Evolutionary conservation across 208 protist species (phyloP).

Genomic region (Jaenimonas drosophilae): DNA sequence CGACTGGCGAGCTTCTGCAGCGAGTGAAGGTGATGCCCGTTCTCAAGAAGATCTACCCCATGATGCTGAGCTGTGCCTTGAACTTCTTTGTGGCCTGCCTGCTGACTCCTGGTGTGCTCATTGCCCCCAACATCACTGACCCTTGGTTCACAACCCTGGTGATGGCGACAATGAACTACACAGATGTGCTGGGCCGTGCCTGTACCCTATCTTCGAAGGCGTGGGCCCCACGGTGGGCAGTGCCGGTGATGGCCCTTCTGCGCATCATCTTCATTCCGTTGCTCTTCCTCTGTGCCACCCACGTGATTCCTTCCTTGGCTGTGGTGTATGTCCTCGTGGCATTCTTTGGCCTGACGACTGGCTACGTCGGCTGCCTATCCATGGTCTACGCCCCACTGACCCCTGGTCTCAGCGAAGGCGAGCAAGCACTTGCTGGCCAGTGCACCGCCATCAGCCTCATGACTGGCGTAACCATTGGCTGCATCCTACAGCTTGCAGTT

Average conservation of each 20-base stretch:
- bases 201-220: constrained; percentile 27
- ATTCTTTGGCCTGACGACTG: constrained; percentile 51
- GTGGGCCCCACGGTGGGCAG: constrained; percentile 25
- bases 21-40: constrained; percentile 44
- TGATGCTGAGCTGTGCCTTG: constrained; percentile 62
- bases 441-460: constrained; percentile 42
- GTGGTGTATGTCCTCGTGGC: constrained; percentile 42
- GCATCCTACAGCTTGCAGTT: constrained; percentile 48
- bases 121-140: constrained; percentile 32
- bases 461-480: constrained; percentile 45
- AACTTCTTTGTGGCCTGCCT: constrained; percentile 59
- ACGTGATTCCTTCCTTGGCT: constrained; percentile 34
- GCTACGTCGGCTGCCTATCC: constrained; percentile 60
- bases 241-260: constrained; percentile 17
- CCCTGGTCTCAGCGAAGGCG: constrained; percentile 24
- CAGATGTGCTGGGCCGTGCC: constrained; percentile 44
- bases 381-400: constrained; percentile 67
- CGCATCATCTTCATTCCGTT: constrained; percentile 64
- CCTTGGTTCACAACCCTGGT: constrained; percentile 66
- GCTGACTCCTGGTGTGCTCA: constrained; percentile 63
- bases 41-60: constrained; percentile 60
- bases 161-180: constrained; percentile 60
- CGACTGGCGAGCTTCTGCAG: constrained; percentile 60
- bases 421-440: constrained; percentile 58
- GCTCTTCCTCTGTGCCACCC: constrained; percentile 48